Percentiles rank a stretch among this genome's conserved stretches.
These are phyloP conservation scores for Trapa bicornis DNA, from an alignment of 345 rosid species.

Conservation along the genomic window DNA sequence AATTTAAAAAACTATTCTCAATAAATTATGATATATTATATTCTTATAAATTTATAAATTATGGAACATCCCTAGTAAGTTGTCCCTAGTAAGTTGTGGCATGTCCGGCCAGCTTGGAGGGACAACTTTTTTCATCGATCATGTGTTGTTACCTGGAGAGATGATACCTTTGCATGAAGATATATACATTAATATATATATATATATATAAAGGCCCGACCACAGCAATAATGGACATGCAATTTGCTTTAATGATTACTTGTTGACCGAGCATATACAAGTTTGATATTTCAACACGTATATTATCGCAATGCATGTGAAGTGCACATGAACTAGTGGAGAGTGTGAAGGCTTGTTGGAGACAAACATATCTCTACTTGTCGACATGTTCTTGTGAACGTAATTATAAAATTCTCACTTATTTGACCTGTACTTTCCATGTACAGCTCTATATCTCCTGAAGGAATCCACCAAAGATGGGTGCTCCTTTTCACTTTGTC, in stretches of 20 bases:
- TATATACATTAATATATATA: background rate
- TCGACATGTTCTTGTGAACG: background rate
- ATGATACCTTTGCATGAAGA: background rate
- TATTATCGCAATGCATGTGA: conserved; percentile 7
- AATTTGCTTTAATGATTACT: background rate
- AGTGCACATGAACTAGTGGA: conserved; percentile 4
- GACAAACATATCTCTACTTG: background rate
- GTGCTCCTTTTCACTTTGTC: too few relatives aligned
- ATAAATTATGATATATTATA: too few relatives aligned
- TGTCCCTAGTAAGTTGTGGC: too few relatives aligned
- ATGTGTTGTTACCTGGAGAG: background rate
- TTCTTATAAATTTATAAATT: too few relatives aligned
- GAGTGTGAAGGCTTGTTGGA: background rate
- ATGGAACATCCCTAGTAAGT: too few relatives aligned
- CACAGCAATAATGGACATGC: background rate
- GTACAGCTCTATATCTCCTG: too few relatives aligned
- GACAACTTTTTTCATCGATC: background rate
- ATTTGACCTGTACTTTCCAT: too few relatives aligned
- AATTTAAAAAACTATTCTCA: too few relatives aligned
- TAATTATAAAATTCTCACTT: background rate
- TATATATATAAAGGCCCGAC: background rate
- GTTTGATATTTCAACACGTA: background rate
- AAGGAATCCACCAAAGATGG: too few relatives aligned
- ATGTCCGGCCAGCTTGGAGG: too few relatives aligned
- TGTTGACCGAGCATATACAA: background rate